phyloP scores from a whole-genome alignment of 164 flowering plant genomes.

The Akebia trifoliata region DNA sequence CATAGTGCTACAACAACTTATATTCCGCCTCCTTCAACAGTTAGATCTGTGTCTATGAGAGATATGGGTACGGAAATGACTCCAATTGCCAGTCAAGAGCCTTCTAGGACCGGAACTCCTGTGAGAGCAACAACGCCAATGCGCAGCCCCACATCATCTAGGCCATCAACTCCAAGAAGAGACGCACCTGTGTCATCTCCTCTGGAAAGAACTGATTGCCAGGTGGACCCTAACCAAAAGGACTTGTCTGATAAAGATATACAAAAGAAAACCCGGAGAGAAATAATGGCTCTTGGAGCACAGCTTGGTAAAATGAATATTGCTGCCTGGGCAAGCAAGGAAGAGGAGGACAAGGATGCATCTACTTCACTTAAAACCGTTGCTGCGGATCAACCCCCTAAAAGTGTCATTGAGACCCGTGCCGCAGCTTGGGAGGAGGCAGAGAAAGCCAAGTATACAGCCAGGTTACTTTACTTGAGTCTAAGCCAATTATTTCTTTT shows the following conservation, averaged over 20 bases:
- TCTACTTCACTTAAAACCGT: conserved; percentile 43
- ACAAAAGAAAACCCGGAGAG: conserved; percentile 77
- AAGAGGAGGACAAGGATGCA: conserved; percentile 61
- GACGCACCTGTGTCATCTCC: conserved; percentile 36
- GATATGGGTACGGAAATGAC: conserved; percentile 99
- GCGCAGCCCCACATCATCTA: conserved; percentile 64
- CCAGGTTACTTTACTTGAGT: conserved; percentile 51
- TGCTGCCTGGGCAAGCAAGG: conserved; percentile 92
- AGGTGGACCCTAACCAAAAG: conserved; percentile 21
- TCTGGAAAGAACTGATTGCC: conserved; percentile 16
- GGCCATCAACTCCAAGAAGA: conserved; percentile 70
- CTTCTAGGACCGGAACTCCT: conserved; percentile 89
- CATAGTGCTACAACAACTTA: conserved; percentile 59
- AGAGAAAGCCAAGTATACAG: conserved; percentile 75
- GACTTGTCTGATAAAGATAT: conserved; percentile 69
- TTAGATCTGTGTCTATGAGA: conserved; percentile 90
- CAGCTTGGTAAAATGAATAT: conserved; percentile 82
- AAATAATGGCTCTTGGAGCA: conserved; percentile 71
- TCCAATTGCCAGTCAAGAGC: conserved; percentile 89
- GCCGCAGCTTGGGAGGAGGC: conserved; percentile 95
- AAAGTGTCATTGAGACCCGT: conserved; percentile 58
- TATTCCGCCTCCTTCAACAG: conserved; percentile 71
- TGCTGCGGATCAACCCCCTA: conserved; percentile 29
- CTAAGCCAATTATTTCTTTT: neutral
- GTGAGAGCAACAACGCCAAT: conserved; percentile 70